Percentiles rank a stretch among this genome's conserved stretches.
phyloP scores from a whole-genome alignment of 2,329 filamentous ascomycete genomes.

The Aspergillus felis region DNA sequence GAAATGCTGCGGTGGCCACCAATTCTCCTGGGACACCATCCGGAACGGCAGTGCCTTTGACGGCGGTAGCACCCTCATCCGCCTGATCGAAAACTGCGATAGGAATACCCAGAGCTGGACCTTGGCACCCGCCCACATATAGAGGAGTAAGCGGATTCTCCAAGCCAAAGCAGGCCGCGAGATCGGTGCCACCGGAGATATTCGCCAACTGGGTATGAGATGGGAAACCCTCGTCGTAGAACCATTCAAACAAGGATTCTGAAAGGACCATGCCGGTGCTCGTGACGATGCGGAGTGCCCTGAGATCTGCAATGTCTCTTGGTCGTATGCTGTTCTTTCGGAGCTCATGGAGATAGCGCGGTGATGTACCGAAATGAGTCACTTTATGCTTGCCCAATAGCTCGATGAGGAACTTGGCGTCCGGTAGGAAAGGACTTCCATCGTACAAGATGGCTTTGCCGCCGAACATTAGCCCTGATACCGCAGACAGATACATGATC shows the following conservation, averaged over 20 bases:
- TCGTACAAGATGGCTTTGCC: constrained; percentile 70
- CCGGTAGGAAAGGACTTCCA: constrained; percentile 73
- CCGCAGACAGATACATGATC: constrained; percentile 77
- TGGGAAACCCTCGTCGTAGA: constrained; percentile 70
- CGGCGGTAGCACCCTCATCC: constrained; percentile 45
- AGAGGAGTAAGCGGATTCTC: constrained; percentile 69
- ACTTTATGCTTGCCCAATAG: constrained; percentile 61
- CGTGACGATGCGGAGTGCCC: constrained; percentile 57
- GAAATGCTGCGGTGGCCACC: constrained; percentile 66
- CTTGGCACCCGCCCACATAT: constrained; percentile 56
- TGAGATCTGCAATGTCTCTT: constrained; percentile 59
- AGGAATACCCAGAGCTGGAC: constrained; percentile 50
- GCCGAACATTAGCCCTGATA: constrained; percentile 59
- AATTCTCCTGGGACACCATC: constrained; percentile 70
- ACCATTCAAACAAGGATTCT: constrained; percentile 75
- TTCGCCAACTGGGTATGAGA: constrained; percentile 63
- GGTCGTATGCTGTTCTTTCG: constrained; percentile 62
- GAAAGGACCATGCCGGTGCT: constrained; percentile 80
- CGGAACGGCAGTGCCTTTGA: constrained; percentile 50
- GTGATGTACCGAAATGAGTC: constrained; percentile 71
- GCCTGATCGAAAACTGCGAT: constrained; percentile 57
- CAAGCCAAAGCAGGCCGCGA: constrained; percentile 44
- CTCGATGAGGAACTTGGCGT: constrained; percentile 59
- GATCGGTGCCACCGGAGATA: constrained; percentile 73
- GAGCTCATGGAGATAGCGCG: constrained; percentile 71